Evolutionary conservation across 148 eudicot genomes (phyloP).

Genomic region (Rhododendron griersonianum): DNA sequence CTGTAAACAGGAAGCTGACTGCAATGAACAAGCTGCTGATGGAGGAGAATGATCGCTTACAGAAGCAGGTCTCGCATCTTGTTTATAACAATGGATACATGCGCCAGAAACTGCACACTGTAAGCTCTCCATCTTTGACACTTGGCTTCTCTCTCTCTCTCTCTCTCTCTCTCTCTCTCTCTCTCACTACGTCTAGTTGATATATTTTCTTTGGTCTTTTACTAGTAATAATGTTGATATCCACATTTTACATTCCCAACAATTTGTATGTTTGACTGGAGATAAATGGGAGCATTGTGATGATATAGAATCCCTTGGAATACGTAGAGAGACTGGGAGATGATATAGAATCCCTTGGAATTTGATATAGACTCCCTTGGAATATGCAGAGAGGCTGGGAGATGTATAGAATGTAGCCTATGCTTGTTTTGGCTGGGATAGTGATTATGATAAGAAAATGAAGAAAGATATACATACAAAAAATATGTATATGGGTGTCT

Average conservation of each 20-base stretch:
- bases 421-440: not conserved
- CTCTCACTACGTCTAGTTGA: not conserved
- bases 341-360: not conserved
- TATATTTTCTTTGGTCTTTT: not conserved
- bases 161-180: not conserved
- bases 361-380: not conserved
- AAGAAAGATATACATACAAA: not conserved
- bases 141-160: not conserved
- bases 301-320: not conserved
- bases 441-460: not conserved
- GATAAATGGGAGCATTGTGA: not conserved
- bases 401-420: not conserved
- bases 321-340: not conserved
- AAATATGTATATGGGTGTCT: not conserved
- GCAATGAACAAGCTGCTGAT: slow-evolving; percentile 65
- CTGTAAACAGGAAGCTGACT: slow-evolving; percentile 47
- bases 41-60: slow-evolving; percentile 68
- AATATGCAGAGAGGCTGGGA: not conserved
- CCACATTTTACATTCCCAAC: not conserved
- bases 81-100: slow-evolving; percentile 60
- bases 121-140: slow-evolving; percentile 12
- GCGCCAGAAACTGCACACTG: slow-evolving; percentile 49
- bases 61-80: slow-evolving; percentile 58
- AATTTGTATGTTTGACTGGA: not conserved
- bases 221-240: not conserved